phyloP scores from a whole-genome alignment of 129 eudicot species.

The Flaveria trinervia region DNA sequence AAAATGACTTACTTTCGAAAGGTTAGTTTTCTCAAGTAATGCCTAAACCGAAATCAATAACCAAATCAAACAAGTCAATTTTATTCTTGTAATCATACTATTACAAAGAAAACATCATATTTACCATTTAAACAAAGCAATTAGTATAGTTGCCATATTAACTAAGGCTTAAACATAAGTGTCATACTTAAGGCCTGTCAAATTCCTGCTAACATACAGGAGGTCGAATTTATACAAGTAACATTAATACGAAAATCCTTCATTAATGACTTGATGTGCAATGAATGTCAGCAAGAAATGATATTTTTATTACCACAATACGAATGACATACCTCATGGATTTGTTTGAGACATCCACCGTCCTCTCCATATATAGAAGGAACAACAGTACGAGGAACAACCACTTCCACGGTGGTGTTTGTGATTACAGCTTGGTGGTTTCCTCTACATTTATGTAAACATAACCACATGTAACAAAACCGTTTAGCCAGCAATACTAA shows the following conservation, averaged over 20 bases:
- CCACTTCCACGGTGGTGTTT: slow-evolving; percentile 92
- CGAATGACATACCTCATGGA: slow-evolving; percentile 63
- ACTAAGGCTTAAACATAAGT: no score
- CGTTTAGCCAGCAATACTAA: slow-evolving; percentile 9
- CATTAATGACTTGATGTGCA: neutral
- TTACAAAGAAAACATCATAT: no score
- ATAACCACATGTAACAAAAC: neutral
- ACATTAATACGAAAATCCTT: neutral
- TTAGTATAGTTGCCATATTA: no score
- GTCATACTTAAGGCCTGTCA: no score
- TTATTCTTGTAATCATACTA: no score
- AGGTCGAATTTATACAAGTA: neutral
- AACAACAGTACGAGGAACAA: slow-evolving; percentile 83
- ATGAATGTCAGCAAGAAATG: neutral
- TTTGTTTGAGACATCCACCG: slow-evolving; percentile 90
- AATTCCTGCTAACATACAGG: neutral
- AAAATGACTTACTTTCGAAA: no score
- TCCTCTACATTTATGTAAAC: slow-evolving; percentile 38
- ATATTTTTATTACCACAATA: neutral
- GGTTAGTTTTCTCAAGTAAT: no score
- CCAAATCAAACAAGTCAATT: no score
- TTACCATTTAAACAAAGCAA: no score
- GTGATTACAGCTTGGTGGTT: slow-evolving; percentile 74
- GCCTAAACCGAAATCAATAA: no score
- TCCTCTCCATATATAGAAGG: slow-evolving; percentile 93